Percentiles rank a stretch among this genome's conserved stretches.
Evolutionary conservation across 2,329 filamentous ascomycete species (phyloP).

Genomic region (Septoria petroselini): DNA sequence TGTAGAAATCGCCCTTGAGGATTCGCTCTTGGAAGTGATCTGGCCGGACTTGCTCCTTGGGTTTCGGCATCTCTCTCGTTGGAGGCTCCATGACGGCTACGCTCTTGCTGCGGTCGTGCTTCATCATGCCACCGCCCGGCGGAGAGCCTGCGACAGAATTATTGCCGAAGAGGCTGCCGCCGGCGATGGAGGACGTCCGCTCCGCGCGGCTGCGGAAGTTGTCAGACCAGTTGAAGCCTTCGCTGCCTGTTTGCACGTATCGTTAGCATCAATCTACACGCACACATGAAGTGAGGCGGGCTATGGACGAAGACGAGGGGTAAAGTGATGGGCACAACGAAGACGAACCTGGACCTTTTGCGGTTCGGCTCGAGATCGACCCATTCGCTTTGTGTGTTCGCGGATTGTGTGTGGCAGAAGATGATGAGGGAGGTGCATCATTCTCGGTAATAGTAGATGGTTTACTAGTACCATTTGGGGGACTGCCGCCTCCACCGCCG

Average conservation of each 20-base stretch:
- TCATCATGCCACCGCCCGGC: slow-evolving; percentile 13
- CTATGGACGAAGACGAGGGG: slow-evolving; percentile 23
- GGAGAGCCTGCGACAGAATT: slow-evolving; percentile 24
- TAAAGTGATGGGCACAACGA: slow-evolving; percentile 32
- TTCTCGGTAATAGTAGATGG: slow-evolving; percentile 30
- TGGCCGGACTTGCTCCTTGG: slow-evolving; percentile 61
- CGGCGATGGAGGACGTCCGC: slow-evolving; percentile 60
- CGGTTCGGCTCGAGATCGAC: slow-evolving; percentile 52
- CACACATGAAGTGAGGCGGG: not conserved
- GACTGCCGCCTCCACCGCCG: slow-evolving; percentile 31
- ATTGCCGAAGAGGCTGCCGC: slow-evolving; percentile 48
- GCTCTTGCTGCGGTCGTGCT: slow-evolving; percentile 68
- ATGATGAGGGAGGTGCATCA: slow-evolving; percentile 15
- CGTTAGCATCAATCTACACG: slow-evolving; percentile 39
- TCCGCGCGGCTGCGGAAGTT: slow-evolving; percentile 89
- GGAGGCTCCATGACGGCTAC: slow-evolving; percentile 61
- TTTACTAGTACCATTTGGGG: slow-evolving; percentile 37
- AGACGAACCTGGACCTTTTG: slow-evolving; percentile 58
- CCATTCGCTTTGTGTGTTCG: slow-evolving; percentile 34
- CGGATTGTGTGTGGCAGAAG: not conserved
- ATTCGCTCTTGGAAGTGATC: slow-evolving; percentile 97
- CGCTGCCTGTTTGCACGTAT: slow-evolving; percentile 57
- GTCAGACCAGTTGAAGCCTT: slow-evolving; percentile 96
- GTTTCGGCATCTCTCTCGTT: slow-evolving; percentile 46
- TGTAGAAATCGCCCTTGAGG: slow-evolving; percentile 95